phyloP scores from a whole-genome alignment of 768 basidiomycete genomes.

The Russula sp. region DNA sequence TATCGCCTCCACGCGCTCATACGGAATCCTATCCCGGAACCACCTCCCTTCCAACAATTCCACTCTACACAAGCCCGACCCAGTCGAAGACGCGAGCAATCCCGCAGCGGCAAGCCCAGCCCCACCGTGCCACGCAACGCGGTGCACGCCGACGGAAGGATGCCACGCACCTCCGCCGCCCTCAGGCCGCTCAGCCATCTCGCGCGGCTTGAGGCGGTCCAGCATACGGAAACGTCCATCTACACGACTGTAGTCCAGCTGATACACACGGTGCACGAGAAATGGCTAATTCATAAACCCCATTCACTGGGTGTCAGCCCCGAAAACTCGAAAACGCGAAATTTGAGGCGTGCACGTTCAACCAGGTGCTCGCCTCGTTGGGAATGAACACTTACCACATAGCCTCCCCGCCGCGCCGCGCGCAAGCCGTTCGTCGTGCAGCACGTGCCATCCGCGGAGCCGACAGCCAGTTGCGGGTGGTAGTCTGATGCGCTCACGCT shows the following conservation, averaged over 20 bases:
- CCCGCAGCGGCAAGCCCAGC: constrained; percentile 54
- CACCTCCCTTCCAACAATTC: constrained; percentile 77
- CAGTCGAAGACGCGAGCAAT: constrained; percentile 72
- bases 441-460: constrained; percentile 77
- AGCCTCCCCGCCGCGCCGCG: constrained; percentile 60
- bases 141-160: constrained; percentile 66
- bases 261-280: constrained; percentile 72
- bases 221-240: constrained; percentile 77
- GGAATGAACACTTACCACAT: constrained; percentile 45
- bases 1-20: constrained; percentile 53
- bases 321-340: not conserved
- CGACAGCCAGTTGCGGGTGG: constrained; percentile 79
- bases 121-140: constrained; percentile 74
- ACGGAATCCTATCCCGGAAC: constrained; percentile 58
- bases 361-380: not conserved
- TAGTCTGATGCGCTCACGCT: constrained; percentile 69
- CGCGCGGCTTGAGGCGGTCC: constrained; percentile 75
- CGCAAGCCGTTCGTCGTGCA: constrained; percentile 65
- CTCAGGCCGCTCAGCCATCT: constrained; percentile 42
- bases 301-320: not conserved
- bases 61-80: constrained; percentile 77
- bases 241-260: constrained; percentile 78
- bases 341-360: too few species aligned
- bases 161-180: constrained; percentile 61
- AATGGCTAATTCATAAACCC: constrained; percentile 48